A percentile compares a stretch with the other conserved stretches of the same genome.
Conservation (phyloP, 2,329 filamentous ascomycete genomes). For the Hymenotorrendiella dingleyae region DNA sequence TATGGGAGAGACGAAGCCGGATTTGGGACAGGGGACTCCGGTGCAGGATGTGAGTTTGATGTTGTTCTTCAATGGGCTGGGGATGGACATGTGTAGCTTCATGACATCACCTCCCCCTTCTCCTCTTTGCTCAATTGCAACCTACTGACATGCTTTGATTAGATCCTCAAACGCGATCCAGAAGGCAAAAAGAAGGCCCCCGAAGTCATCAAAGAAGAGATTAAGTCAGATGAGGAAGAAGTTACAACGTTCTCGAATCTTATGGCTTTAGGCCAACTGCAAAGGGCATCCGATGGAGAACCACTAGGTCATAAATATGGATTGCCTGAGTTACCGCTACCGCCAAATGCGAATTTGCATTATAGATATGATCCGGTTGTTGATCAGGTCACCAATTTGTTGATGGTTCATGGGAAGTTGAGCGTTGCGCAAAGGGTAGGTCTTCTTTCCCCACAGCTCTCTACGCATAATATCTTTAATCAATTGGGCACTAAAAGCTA, state of each 20-base stretch:
- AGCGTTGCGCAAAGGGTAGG: constrained; percentile 79
- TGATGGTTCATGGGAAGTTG: constrained; percentile 91
- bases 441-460: constrained; percentile 15
- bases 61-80: too few species aligned
- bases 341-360: constrained; percentile 58
- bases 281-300: constrained; percentile 24
- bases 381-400: constrained; percentile 77
- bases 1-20: constrained; percentile 51
- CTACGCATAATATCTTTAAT: not conserved
- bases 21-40: constrained; percentile 59
- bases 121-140: not conserved
- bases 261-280: constrained; percentile 26
- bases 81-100: too few species aligned
- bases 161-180: constrained; percentile 60
- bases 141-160: constrained; percentile 13
- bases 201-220: constrained; percentile 58
- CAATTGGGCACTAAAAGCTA: too few species aligned
- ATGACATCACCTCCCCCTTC: constrained; percentile 21
- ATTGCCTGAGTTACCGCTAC: constrained; percentile 61
- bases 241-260: constrained; percentile 29
- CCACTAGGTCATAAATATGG: constrained; percentile 56
- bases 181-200: constrained; percentile 57
- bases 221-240: constrained; percentile 30
- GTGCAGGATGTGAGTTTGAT: constrained; percentile 55
- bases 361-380: constrained; percentile 81